Evolutionary conservation across 768 basidiomycete genomes (phyloP).

Genomic region (Hygrocybe punicea): DNA sequence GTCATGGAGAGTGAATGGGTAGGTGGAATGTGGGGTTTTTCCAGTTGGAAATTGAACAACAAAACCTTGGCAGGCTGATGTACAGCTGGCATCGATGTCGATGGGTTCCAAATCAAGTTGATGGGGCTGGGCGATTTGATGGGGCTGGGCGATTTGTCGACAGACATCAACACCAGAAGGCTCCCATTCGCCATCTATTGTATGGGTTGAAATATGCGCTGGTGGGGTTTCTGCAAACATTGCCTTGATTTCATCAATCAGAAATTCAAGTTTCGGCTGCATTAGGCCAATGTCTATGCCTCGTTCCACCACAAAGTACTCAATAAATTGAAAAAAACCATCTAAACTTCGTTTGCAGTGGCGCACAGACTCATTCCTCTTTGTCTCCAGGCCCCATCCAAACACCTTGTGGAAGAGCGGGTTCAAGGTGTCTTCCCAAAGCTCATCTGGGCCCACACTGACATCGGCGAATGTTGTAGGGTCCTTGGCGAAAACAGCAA

Average conservation of each 20-base stretch:
- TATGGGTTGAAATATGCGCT: neutral
- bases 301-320: slow-evolving; percentile 18
- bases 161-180: neutral
- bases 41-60: slow-evolving; percentile 18
- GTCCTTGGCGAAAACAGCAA: slow-evolving; percentile 7
- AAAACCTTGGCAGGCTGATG: slow-evolving; percentile 15
- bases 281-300: slow-evolving; percentile 23
- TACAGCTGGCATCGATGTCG: neutral
- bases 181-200: neutral
- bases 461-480: slow-evolving; percentile 10
- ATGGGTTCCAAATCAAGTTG: neutral
- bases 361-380: slow-evolving; percentile 13
- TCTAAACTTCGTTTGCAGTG: slow-evolving; percentile 18
- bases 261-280: slow-evolving; percentile 21
- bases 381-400: slow-evolving; percentile 20
- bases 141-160: neutral
- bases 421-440: slow-evolving; percentile 26
- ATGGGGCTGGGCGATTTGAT: neutral
- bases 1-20: slow-evolving; percentile 27
- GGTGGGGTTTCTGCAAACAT: slow-evolving; percentile 9
- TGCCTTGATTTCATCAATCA: slow-evolving; percentile 17
- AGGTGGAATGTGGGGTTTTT: slow-evolving; percentile 20
- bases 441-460: slow-evolving; percentile 10
- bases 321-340: slow-evolving; percentile 18
- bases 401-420: slow-evolving; percentile 13